Base-by-base conservation (phyloP, 2,329 filamentous ascomycete species). In the Colletotrichum gloeosporioides region DNA sequence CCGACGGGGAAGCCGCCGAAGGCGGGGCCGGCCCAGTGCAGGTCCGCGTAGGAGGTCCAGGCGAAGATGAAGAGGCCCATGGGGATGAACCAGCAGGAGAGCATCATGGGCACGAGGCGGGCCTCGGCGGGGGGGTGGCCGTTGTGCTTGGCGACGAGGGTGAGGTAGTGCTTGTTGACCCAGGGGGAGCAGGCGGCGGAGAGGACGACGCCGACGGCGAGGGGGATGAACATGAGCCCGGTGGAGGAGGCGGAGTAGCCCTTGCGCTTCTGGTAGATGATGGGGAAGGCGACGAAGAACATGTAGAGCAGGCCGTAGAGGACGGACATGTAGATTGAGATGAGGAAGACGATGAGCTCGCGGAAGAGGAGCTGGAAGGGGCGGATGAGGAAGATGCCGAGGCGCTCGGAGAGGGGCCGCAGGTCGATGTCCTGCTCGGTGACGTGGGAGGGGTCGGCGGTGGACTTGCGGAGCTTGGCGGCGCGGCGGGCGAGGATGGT, bases 291-390 rank as follows among this genome's bases (percentile, higher is more conserved):
- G 75, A 94, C 89, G 86, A 95, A 95, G 87, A 94, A 95, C 93
- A 95, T 94, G 88, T 95, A 95, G 18, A 94, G 86, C 6, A 95
- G 86, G 12, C 93, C 93, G 83, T 95, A 95, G 15, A 96, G 89
- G 2, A 97, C 94, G 4, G 92, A 93, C 95, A 97, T 98, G 88
- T 98, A 98, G 3, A 98, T 79, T 1, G 93, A 92, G 80, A 98
- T 93, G 80, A 97, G 91, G 79, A 98, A 91, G 65, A 98, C 95
- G 81, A 98, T 98, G 53, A 94, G 92, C 84, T 98, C 95, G 77
- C 90, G 86, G 84, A 97, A 96, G 39, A 98, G 91, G 3, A 98
- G 91, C 86, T 97, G 95, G 86, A 98, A 95, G 2, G 95, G 96
- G 6, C 95, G 92, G 78, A 97, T 82, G 53, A 98, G 87, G 88